A percentile compares a stretch with the other conserved stretches of the same genome.
Evolutionary conservation across 1,284 basidiomycete genomes (phyloP).

Genomic region (Tilletia caries): DNA sequence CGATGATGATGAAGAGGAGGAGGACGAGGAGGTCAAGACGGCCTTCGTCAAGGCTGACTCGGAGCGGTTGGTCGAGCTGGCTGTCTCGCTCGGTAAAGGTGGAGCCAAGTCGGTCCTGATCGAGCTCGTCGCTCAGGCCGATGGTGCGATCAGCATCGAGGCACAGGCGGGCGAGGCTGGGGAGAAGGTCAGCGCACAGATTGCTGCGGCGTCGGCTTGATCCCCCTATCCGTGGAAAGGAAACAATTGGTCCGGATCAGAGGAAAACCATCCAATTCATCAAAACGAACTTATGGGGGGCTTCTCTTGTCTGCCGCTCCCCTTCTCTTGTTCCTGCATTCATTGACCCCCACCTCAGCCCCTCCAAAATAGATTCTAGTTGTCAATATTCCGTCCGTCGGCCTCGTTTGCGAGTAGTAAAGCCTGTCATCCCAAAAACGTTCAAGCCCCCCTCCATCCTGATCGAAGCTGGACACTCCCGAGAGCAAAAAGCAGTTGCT

Average conservation of each 20-base stretch:
- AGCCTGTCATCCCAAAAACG: too few species aligned
- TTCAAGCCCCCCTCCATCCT: too few species aligned
- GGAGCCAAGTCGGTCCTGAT: constrained; percentile 24
- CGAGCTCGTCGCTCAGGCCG: constrained; percentile 25
- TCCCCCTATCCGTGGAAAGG: neutral
- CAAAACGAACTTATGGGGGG: too few species aligned
- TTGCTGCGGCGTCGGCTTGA: neutral
- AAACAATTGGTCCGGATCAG: neutral
- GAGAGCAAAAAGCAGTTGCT: too few species aligned
- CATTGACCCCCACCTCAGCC: too few species aligned
- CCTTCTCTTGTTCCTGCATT: too few species aligned
- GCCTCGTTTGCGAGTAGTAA: too few species aligned
- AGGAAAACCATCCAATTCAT: too few species aligned
- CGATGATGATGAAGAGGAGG: constrained; percentile 57
- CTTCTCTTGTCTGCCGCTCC: too few species aligned
- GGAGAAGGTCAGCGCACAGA: neutral
- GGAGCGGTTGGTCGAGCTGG: constrained; percentile 28
- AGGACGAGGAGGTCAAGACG: constrained; percentile 43
- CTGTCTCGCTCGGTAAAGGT: constrained; percentile 24
- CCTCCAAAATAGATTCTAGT: too few species aligned
- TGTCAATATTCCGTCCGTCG: too few species aligned
- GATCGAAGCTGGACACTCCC: too few species aligned
- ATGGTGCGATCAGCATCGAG: constrained; percentile 20
- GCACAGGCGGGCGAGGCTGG: constrained; percentile 13
- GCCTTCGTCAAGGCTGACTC: constrained; percentile 33